phyloP scores from a whole-genome alignment of 352 stramenopile genomes.

The Phytophthora fragariaefolia region DNA sequence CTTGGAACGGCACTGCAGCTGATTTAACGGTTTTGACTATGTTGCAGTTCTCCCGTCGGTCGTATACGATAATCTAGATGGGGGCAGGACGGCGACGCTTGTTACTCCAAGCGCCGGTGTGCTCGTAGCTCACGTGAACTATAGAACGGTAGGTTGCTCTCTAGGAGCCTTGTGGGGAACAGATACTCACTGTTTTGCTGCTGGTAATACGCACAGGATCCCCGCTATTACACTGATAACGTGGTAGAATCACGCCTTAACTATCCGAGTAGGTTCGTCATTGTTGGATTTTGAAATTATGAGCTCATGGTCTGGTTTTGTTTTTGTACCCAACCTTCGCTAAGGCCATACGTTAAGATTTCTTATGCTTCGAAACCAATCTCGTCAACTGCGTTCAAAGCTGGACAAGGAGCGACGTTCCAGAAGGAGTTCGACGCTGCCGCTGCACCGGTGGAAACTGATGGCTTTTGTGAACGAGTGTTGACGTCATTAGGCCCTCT shows the following conservation, averaged over 20 bases:
- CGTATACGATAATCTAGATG: conserved; percentile 65
- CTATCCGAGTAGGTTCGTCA: conserved; percentile 41
- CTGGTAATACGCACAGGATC: too few relatives aligned
- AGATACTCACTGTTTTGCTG: too few relatives aligned
- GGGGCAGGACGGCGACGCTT: conserved; percentile 42
- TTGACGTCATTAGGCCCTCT: conserved; percentile 49
- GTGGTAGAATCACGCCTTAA: conserved; percentile 57
- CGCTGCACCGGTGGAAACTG: conserved; percentile 48
- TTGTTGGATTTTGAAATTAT: not conserved
- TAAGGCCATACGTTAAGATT: conserved; percentile 50
- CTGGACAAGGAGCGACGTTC: conserved; percentile 47
- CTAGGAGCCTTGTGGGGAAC: too few relatives aligned
- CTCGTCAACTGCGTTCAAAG: conserved; percentile 42
- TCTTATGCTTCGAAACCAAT: conserved; percentile 57
- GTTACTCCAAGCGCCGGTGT: conserved; percentile 49
- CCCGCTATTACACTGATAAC: conserved; percentile 63
- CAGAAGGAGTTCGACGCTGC: conserved; percentile 54
- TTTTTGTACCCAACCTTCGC: conserved; percentile 24
- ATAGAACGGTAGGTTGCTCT: conserved; percentile 58
- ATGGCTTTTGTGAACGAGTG: conserved; percentile 63
- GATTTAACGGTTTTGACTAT: not conserved
- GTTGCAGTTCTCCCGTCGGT: conserved; percentile 52
- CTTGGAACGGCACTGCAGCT: not conserved
- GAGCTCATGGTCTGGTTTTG: not conserved
- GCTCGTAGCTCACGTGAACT: conserved; percentile 56